Evolutionary conservation across 331 rosid genomes (phyloP), one percentile per base, ranked within the genome.

Genomic region (Spiraea crenata): DNA sequence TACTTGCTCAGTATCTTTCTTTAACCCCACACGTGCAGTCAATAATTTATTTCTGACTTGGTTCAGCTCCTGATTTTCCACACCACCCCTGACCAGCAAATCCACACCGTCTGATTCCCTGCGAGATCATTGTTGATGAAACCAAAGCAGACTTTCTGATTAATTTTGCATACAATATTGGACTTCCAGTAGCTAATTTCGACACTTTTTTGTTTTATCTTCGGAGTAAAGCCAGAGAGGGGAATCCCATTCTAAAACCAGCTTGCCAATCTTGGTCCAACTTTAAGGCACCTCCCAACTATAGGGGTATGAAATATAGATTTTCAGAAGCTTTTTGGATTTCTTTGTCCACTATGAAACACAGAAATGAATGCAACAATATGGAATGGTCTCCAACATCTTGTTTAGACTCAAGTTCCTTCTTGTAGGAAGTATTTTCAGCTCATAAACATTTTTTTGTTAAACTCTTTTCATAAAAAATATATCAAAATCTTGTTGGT

Each of bases 1-100:
- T 39, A 12, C 35, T 16, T 7, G 4, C 63, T 14, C 61, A 6
- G 9, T 6, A 42, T 44, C 10, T 44, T 8, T 44, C 7, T 7
- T 65, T 65, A 65, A 55, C 55, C 74, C 46, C 75, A 35, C 66
- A 45, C 75, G 57, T 70, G 74, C 65, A 69, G 38, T 57, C 20
- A 12, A 57, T 31, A 56, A 31, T 70, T 16, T 4, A 68, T 38
- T 25, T 5, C 57, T 17, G 49, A 50, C 50, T 38, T 55, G 13
- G 9, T 16, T 17, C 9, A 69, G 31, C 52, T 40, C 16, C 52
- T 55, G 20, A 34, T 8, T 70, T 57, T 57, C 35, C 65, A 34
- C 56, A 34, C 38, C 66, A 6, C 57, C 57, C 47, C 67, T 70
- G 46, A 35, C 74, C 31, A 25, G 31, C 31, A 25, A 25, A 25